Conservation (phyloP, 73 alveolate species). For the Urostyla sp. region DNA sequence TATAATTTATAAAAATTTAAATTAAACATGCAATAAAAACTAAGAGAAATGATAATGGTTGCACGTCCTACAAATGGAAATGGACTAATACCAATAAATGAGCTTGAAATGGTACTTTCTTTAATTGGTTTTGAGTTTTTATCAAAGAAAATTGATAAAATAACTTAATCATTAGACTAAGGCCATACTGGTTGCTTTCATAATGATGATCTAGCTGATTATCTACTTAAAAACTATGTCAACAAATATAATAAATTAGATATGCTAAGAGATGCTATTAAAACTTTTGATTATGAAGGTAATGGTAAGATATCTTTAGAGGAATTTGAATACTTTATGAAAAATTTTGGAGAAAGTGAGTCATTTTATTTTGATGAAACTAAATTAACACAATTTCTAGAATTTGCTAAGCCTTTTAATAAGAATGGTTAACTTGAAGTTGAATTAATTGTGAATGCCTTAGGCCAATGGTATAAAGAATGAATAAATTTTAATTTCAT, state of each 20-base stretch:
- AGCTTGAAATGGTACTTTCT: neutral
- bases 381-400: neutral
- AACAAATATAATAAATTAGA: neutral
- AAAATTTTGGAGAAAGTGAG: conserved; percentile 34
- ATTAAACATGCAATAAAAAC: conserved; percentile 27
- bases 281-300: conserved; percentile 35
- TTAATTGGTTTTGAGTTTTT: conserved; percentile 27
- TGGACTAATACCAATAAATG: conserved; percentile 25
- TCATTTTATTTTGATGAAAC: conserved; percentile 29
- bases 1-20: neutral
- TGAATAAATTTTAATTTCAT: no score
- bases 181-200: conserved; percentile 26
- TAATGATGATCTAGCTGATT: conserved; percentile 29
- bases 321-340: conserved; percentile 44
- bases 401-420: conserved; percentile 32
- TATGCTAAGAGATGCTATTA: neutral
- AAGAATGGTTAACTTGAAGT: neutral
- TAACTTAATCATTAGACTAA: neutral
- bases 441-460: neutral
- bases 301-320: conserved; percentile 19
- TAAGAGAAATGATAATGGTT: conserved; percentile 19
- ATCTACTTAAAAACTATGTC: neutral
- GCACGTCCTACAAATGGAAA: conserved; percentile 33
- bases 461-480: conserved; percentile 16
- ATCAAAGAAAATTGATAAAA: neutral